Percentiles rank a stretch among this genome's conserved stretches.
Evolutionary conservation across 495 filamentous ascomycete species (phyloP).

Genomic region (Aspergillus ellipticus): DNA sequence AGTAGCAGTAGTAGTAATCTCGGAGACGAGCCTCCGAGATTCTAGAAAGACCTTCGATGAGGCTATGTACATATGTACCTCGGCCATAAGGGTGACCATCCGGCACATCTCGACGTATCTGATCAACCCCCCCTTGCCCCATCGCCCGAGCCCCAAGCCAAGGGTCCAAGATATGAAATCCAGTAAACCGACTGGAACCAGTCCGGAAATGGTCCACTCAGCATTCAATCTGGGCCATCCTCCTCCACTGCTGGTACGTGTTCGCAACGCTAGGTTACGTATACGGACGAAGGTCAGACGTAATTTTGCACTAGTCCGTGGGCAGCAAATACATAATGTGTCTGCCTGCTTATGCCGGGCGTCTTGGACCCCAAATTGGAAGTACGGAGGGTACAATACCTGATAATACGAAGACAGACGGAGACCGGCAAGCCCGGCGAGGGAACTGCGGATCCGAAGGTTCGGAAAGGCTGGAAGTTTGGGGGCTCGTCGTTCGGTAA

Average conservation of each 20-base stretch:
- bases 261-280: slow-evolving; percentile 2
- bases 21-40: neutral
- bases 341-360: neutral
- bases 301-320: slow-evolving; percentile 1
- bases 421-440: neutral
- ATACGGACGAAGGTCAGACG: neutral
- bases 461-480: neutral
- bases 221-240: neutral
- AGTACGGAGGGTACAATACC: too few relatives aligned
- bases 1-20: too few relatives aligned
- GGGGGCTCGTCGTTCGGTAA: neutral
- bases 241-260: slow-evolving; percentile 1
- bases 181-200: neutral
- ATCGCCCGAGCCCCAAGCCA: neutral
- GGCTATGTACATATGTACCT: neutral
- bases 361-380: neutral
- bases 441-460: neutral
- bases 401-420: neutral
- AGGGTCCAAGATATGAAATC: neutral
- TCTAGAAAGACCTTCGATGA: slow-evolving; percentile 1
- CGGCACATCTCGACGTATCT: neutral
- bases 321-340: neutral
- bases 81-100: too few relatives aligned
- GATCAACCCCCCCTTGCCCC: neutral
- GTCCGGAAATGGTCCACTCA: neutral